These are phyloP conservation scores for Alnus glutinosa DNA, from an alignment of 306 rosid species.

Conservation along the genomic window DNA sequence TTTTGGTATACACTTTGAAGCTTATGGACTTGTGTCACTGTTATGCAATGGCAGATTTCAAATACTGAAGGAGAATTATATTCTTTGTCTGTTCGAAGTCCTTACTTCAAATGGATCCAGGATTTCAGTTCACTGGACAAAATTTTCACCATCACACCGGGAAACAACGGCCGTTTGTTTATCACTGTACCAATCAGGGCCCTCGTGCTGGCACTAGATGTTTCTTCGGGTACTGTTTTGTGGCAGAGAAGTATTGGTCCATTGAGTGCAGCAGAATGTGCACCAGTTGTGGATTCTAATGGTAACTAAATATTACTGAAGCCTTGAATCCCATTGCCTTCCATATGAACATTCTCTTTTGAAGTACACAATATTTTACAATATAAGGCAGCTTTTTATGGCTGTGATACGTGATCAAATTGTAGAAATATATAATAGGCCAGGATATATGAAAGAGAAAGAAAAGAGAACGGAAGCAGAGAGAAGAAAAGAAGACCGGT, in stretches of 20 bases:
- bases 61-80: conserved; percentile 73
- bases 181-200: conserved; percentile 57
- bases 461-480: too few relatives aligned
- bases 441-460: too few relatives aligned
- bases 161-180: conserved; percentile 78
- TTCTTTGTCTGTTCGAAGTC: conserved; percentile 56
- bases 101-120: conserved; percentile 64
- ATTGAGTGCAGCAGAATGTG: conserved; percentile 44
- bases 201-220: conserved; percentile 71
- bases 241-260: conserved; percentile 82
- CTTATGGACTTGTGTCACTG: conserved; percentile 11
- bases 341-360: too few relatives aligned
- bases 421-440: too few relatives aligned
- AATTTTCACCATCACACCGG: conserved; percentile 56
- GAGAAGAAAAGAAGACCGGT: too few relatives aligned
- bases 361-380: too few relatives aligned
- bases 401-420: too few relatives aligned
- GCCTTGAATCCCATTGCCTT: too few relatives aligned
- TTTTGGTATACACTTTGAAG: neutral
- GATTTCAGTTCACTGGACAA: conserved; percentile 71
- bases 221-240: conserved; percentile 56
- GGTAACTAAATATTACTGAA: conserved; percentile 35
- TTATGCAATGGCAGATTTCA: conserved; percentile 53
- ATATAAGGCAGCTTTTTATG: too few relatives aligned
- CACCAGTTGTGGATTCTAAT: conserved; percentile 73